These are phyloP conservation scores for Aspergillus baeticus DNA, from an alignment of 495 filamentous ascomycete genomes.

Conservation along the genomic window DNA sequence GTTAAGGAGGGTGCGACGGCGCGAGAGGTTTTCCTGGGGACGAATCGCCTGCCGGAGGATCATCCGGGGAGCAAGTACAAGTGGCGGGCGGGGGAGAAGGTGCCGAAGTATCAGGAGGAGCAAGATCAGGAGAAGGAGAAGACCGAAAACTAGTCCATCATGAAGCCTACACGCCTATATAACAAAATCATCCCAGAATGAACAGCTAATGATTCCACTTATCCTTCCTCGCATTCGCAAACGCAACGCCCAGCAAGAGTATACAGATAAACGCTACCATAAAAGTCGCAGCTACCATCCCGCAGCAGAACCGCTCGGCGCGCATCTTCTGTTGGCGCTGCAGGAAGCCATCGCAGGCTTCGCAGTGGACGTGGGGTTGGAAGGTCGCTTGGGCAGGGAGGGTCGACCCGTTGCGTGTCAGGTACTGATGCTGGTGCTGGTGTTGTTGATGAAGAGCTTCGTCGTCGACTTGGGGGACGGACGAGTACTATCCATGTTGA, in stretches of 20 bases:
- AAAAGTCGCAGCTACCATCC: background rate
- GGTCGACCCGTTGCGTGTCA: background rate
- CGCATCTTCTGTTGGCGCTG: background rate
- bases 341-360: constrained; percentile 5
- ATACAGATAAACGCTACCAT: constrained; percentile 3
- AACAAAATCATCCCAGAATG: background rate
- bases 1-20: constrained; percentile 37
- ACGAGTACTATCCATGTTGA: background rate
- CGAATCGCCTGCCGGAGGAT: constrained; percentile 3
- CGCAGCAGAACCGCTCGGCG: background rate
- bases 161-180: too few relatives aligned
- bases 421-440: background rate
- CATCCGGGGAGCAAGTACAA: constrained; percentile 13
- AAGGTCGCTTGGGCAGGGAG: background rate
- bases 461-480: background rate
- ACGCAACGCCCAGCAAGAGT: background rate
- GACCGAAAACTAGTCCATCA: too few relatives aligned
- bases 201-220: background rate
- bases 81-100: constrained; percentile 8
- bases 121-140: background rate
- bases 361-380: constrained; percentile 10
- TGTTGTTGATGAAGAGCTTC: background rate
- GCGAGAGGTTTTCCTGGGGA: constrained; percentile 40
- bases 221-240: background rate
- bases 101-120: constrained; percentile 6